Percentiles rank a stretch among this genome's conserved stretches.
Conservation (phyloP, 1,139 yeast genomes). For the Saccharomyces hybrid region DNA sequence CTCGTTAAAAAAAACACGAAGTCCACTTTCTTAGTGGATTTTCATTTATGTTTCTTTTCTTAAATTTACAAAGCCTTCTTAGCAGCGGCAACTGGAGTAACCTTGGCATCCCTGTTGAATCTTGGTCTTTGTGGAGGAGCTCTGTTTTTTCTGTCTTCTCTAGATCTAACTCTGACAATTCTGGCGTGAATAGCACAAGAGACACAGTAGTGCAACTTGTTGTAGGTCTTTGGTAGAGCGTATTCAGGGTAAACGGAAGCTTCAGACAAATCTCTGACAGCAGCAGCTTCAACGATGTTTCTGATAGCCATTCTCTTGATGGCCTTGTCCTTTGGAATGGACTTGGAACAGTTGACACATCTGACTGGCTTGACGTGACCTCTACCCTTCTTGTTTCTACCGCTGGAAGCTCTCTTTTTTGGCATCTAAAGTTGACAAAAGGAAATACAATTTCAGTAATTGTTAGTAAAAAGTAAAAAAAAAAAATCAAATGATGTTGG, state of each 20-base stretch:
- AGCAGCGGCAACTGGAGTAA: conserved; percentile 97
- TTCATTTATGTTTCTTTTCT: background rate
- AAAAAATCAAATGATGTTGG: too few species aligned
- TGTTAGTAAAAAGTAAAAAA: background rate
- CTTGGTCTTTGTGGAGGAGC: conserved; percentile 99
- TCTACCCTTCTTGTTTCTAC: conserved; percentile 99
- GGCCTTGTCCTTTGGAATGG: conserved; percentile 99
- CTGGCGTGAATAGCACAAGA: conserved; percentile 99
- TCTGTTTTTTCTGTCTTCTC: conserved; percentile 97
- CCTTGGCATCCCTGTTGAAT: conserved; percentile 86
- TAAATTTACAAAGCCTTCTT: conserved; percentile 62
- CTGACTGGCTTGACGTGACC: conserved; percentile 99
- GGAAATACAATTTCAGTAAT: conserved; percentile 10
- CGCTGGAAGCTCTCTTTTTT: conserved; percentile 99
- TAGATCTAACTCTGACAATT: conserved; percentile 99
- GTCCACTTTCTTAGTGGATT: background rate
- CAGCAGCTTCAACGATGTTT: conserved; percentile 99
- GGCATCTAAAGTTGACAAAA: conserved; percentile 56
- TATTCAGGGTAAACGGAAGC: conserved; percentile 99
- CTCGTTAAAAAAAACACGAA: background rate
- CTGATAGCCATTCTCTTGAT: conserved; percentile 99
- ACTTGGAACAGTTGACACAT: conserved; percentile 99
- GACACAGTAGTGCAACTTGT: conserved; percentile 99
- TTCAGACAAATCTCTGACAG: conserved; percentile 98
- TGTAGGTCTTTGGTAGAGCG: conserved; percentile 98